Evolutionary conservation across 2,329 filamentous ascomycete genomes (phyloP).

Genomic region (Gaeumannomyces tritici): DNA sequence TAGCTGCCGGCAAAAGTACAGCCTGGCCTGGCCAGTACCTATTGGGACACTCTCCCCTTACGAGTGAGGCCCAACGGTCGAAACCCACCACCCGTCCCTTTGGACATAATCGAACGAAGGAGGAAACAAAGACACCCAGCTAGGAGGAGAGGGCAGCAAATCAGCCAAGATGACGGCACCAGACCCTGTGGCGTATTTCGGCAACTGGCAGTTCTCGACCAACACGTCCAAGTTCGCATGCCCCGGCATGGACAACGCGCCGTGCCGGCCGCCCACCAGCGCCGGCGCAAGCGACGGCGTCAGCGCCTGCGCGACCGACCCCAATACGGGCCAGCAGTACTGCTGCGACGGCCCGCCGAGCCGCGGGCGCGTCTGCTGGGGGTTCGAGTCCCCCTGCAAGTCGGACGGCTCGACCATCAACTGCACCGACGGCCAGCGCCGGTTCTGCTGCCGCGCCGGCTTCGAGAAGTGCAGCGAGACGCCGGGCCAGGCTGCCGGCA

Average conservation of each 20-base stretch:
- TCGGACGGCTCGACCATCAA: constrained; percentile 10
- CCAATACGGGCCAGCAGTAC: constrained; percentile 9
- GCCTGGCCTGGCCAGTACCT: neutral
- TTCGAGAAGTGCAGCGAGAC: constrained; percentile 9
- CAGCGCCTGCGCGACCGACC: constrained; percentile 11
- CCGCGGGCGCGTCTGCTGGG: constrained; percentile 9
- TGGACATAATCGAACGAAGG: neutral
- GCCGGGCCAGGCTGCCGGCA: constrained; percentile 8
- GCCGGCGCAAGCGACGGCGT: constrained; percentile 11
- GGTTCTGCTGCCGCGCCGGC: constrained; percentile 8
- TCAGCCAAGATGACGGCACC: neutral
- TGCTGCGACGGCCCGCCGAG: constrained; percentile 8
- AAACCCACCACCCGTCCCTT: neutral
- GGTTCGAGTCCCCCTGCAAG: constrained; percentile 5
- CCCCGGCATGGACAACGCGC: constrained; percentile 4
- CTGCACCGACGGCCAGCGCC: constrained; percentile 7
- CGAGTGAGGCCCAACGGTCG: no score
- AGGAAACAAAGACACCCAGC: neutral
- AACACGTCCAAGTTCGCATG: constrained; percentile 7
- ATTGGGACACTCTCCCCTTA: no score
- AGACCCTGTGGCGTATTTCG: constrained; percentile 4
- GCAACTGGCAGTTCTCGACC: constrained; percentile 11
- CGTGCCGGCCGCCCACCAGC: constrained; percentile 8
- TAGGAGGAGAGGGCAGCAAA: neutral
- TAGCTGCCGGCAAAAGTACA: neutral